phyloP scores from a whole-genome alignment of 1,284 basidiomycete genomes.

The Leccinum angustisporum region DNA sequence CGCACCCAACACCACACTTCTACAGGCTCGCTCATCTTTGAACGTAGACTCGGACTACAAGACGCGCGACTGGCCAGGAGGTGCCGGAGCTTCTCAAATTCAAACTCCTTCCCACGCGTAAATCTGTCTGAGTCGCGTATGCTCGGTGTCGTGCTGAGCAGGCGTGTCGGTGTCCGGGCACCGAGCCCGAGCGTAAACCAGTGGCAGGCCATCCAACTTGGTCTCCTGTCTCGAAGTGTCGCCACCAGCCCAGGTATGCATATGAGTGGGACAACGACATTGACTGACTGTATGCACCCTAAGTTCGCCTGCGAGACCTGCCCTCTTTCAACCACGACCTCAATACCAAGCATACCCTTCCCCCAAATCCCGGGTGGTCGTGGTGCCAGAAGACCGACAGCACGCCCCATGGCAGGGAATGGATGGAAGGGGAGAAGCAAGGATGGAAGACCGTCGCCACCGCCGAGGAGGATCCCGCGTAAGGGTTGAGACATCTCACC shows the following conservation, averaged over 20 bases:
- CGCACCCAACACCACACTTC: too few species aligned
- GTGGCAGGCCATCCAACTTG: conserved; percentile 31
- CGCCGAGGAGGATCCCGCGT: conserved; percentile 46
- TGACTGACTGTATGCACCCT: background rate
- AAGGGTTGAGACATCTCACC: background rate
- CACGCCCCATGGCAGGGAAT: conserved; percentile 47
- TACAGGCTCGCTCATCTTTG: too few species aligned
- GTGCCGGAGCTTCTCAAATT: too few species aligned
- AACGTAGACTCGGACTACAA: too few species aligned
- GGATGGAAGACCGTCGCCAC: conserved; percentile 62
- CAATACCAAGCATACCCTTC: conserved; percentile 28
- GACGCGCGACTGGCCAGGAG: too few species aligned
- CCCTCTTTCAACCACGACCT: conserved; percentile 15
- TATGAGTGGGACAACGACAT: background rate
- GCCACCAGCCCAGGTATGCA: conserved; percentile 3
- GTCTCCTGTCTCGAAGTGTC: conserved; percentile 38
- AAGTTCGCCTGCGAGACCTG: conserved; percentile 23
- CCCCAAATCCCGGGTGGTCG: conserved; percentile 58
- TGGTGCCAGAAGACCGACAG: conserved; percentile 52
- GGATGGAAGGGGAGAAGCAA: conserved; percentile 51
- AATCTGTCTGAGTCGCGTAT: background rate
- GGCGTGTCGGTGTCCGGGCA: background rate
- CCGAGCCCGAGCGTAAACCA: background rate
- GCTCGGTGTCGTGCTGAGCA: background rate
- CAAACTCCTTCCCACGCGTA: background rate